A percentile compares a stretch with the other conserved stretches of the same genome.
phyloP scores from a whole-genome alignment of 139 green algal genomes.

The Gonium pectorale region DNA sequence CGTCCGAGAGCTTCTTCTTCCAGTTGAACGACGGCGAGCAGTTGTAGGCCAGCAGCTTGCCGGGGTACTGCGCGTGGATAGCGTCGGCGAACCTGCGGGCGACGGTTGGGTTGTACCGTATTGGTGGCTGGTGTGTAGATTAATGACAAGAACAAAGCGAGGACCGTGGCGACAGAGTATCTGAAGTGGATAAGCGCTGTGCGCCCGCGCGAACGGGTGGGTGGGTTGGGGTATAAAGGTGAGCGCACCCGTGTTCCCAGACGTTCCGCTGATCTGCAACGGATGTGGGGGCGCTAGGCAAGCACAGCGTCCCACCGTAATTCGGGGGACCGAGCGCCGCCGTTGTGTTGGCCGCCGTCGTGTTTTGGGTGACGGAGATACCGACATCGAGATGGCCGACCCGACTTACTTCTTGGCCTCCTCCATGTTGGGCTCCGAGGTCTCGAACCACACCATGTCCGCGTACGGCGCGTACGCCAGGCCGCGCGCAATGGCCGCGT shows the following conservation, averaged over 20 bases:
- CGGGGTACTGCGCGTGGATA: constrained; percentile 85
- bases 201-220: too few species aligned
- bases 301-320: background rate
- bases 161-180: too few species aligned
- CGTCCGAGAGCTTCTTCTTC: constrained; percentile 82
- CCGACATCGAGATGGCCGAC: background rate
- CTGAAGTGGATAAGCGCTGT: too few species aligned
- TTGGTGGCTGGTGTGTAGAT: too few species aligned
- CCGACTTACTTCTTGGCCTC: constrained; percentile 67
- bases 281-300: background rate
- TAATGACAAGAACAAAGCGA: too few species aligned
- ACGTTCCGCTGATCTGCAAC: background rate
- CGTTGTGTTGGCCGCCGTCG: background rate
- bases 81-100: constrained; percentile 74
- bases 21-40: constrained; percentile 95
- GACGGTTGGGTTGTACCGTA: too few species aligned
- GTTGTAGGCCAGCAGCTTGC: constrained; percentile 95
- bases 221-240: too few species aligned
- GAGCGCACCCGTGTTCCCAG: too few species aligned
- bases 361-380: background rate
- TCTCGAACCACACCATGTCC: constrained; percentile 95
- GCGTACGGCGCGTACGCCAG: constrained; percentile 89
- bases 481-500: constrained; percentile 84
- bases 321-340: background rate
- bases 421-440: constrained; percentile 82